Evolutionary conservation across 2,329 filamentous ascomycete genomes (phyloP), one percentile per base, ranked within the genome.

Genomic region (Aspergillus pseudotamarii): DNA sequence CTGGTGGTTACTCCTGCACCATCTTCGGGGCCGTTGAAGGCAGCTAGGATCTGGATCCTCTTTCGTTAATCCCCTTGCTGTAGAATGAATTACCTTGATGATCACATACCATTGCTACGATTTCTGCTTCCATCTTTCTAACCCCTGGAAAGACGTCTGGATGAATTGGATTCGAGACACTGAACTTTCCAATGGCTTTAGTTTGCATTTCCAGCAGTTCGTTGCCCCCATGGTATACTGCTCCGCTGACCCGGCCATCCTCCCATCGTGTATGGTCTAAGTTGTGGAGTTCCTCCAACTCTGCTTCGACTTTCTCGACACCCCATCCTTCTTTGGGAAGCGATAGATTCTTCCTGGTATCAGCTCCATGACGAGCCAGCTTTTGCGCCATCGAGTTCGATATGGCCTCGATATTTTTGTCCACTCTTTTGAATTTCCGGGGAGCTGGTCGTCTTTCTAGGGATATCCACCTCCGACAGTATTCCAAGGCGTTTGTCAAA

Each of bases 181-280:
- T 94, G 77, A 99, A 99, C 78, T 91, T 91, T 68, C 91, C 91
- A 83, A 94, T 98, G 0, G 95, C 94, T 76, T 97, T 92, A 6
- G 92, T 91, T 82, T 98, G 95, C 43, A 99, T 83, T 73, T 90
- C 87, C 64, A 95, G 80, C 70, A 99, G 81, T 50, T 91, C 89
- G 38, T 91, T 86, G 58, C 95, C 95, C 67, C 95, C 95, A 75
- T 98, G 94, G 76, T 99, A 99, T 36, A 99, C 95, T 30, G 95
- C 94, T 32, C 95, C 95, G 48, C 92, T 96, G 59, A 99, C 95
- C 68, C 88, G 90, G 9, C 95, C 95, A 77, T 98, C 94, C 79
- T 99, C 95, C 95, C 95, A 99, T 68, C 91, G 87, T 2, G 94
- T 97, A 79, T 98, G 95, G 72, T 97, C 90, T 91, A 99, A 91